These are phyloP conservation scores for Aspergillus fijiensis DNA, from an alignment of 2,329 filamentous ascomycete genomes.

Conservation along the genomic window DNA sequence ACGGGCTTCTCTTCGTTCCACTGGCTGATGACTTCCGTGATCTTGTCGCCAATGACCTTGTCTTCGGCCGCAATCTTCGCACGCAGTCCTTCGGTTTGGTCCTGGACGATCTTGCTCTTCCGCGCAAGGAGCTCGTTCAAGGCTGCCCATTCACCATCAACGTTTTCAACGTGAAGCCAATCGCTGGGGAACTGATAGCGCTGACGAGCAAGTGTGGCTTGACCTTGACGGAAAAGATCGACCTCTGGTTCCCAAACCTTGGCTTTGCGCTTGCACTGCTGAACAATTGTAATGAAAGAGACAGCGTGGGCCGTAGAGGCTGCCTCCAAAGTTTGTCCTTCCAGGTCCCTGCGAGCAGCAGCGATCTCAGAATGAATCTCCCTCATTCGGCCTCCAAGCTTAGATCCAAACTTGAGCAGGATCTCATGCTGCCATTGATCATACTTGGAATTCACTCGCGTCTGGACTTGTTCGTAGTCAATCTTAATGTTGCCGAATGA, in stretches of 20 bases:
- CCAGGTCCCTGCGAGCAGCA: constrained; percentile 83
- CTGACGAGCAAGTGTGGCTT: constrained; percentile 86
- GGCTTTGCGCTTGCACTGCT: constrained; percentile 91
- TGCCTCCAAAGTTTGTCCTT: constrained; percentile 87
- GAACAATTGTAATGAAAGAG: constrained; percentile 96
- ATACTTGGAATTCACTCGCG: constrained; percentile 98
- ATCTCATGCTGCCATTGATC: constrained; percentile 99
- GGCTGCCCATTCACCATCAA: constrained; percentile 93
- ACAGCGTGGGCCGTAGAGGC: constrained; percentile 96
- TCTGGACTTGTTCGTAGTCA: constrained; percentile 97
- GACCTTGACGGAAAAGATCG: constrained; percentile 91
- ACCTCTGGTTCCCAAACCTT: constrained; percentile 94
- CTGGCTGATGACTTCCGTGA: constrained; percentile 75
- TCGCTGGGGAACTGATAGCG: constrained; percentile 90
- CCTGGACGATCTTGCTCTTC: constrained; percentile 92
- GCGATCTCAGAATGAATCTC: constrained; percentile 92
- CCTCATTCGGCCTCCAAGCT: constrained; percentile 84
- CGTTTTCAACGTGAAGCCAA: constrained; percentile 94
- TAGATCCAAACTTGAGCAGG: constrained; percentile 83
- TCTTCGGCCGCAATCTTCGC: constrained; percentile 96
- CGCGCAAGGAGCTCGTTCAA: constrained; percentile 87
- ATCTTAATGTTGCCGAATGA: constrained; percentile 93
- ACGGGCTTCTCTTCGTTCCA: constrained; percentile 98
- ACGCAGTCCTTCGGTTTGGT: constrained; percentile 90
- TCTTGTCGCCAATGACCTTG: constrained; percentile 83